These are phyloP conservation scores for Backusella liffmaniae DNA, from an alignment of 192 early-diverging fungal species.

Conservation along the genomic window DNA sequence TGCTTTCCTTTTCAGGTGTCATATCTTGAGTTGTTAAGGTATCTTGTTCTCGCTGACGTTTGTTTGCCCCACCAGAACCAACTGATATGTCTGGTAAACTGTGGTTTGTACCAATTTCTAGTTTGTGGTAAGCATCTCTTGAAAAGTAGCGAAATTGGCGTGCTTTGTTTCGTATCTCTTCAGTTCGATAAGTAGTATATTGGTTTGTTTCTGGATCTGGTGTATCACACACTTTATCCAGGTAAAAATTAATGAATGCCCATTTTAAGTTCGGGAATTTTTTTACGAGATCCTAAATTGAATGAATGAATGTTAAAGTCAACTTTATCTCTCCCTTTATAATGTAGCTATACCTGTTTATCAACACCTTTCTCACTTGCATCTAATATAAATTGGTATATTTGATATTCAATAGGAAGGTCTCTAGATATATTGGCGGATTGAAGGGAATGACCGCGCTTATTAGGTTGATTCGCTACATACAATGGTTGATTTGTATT, in stretches of 20 bases:
- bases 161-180: not conserved
- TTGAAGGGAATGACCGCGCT: not conserved
- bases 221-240: not conserved
- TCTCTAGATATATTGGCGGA: not conserved
- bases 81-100: not conserved
- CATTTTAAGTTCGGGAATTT: not conserved
- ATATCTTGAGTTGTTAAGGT: not conserved
- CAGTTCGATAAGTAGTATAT: not conserved
- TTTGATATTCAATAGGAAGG: constrained; percentile 7
- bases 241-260: not conserved
- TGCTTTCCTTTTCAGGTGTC: not conserved
- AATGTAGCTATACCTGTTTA: not conserved
- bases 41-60: not conserved
- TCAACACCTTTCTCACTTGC: not conserved
- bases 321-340: not conserved
- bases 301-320: not conserved
- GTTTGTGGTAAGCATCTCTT: not conserved
- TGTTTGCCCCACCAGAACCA: not conserved
- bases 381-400: not conserved
- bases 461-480: not conserved
- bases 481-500: not conserved
- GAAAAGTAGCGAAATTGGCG: not conserved
- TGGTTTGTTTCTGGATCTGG: not conserved
- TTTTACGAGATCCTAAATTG: not conserved
- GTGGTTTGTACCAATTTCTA: not conserved